Conservation (phyloP, 1,139 yeast genomes). For the Hyphopichia buzzinii region DNA sequence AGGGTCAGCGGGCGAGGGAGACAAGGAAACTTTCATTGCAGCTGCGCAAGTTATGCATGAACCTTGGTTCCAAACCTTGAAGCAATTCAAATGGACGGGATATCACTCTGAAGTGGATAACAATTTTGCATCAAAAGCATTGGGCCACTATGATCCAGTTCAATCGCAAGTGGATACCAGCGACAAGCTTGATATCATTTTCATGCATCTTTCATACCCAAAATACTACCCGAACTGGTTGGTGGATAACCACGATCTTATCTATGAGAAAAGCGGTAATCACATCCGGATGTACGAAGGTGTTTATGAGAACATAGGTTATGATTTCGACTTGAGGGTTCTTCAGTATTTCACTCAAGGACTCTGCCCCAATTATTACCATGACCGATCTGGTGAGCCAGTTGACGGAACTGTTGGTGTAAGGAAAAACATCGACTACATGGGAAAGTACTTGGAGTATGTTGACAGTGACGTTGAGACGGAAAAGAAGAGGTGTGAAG, state of each 20-base stretch:
- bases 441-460: conserved; percentile 34
- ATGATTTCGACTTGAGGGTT: conserved; percentile 52
- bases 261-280: conserved; percentile 30
- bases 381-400: conserved; percentile 24
- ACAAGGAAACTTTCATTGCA: conserved; percentile 65
- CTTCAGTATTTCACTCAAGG: conserved; percentile 38
- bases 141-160: conserved; percentile 61
- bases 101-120: conserved; percentile 35
- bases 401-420: conserved; percentile 23
- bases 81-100: conserved; percentile 53
- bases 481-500: conserved; percentile 30
- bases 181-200: conserved; percentile 30
- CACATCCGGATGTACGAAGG: conserved; percentile 49
- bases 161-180: conserved; percentile 13
- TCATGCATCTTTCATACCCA: conserved; percentile 70
- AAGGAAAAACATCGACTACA: conserved; percentile 23
- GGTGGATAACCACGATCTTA: conserved; percentile 44
- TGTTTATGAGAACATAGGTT: conserved; percentile 42
- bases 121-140: conserved; percentile 50
- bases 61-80: conserved; percentile 54
- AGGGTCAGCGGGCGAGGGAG: conserved; percentile 74
- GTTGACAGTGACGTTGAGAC: conserved; percentile 22
- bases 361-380: conserved; percentile 36
- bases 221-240: conserved; percentile 54
- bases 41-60: conserved; percentile 53